These are phyloP conservation scores for Sphagnum fallax DNA, from an alignment of 228 moss, liverwort and hornwort species.

Conservation along the genomic window DNA sequence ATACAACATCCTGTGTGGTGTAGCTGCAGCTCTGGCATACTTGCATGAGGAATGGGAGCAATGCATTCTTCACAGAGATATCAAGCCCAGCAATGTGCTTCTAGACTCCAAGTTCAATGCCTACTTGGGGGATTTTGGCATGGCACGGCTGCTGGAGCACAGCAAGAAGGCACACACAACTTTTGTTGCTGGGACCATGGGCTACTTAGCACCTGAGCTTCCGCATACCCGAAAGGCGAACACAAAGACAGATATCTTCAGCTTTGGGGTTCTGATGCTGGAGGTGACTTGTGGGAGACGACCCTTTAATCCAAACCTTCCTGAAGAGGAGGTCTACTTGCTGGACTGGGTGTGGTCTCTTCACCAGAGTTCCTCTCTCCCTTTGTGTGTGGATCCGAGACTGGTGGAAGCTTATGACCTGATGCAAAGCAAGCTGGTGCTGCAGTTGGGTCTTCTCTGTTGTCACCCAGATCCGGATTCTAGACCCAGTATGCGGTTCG, in stretches of 20 bases:
- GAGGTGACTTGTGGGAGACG: constrained; percentile 15
- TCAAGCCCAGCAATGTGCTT: constrained; percentile 54
- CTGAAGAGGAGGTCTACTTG: constrained; percentile 1
- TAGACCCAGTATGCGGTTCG: constrained; percentile 18
- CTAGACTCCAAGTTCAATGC: constrained; percentile 32
- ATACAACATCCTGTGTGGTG: constrained; percentile 33
- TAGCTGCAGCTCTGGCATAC: constrained; percentile 40
- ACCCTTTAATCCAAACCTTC: neutral
- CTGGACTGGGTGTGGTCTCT: constrained; percentile 11
- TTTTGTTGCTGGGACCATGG: constrained; percentile 7
- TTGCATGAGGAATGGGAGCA: constrained; percentile 45
- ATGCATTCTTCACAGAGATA: constrained; percentile 43
- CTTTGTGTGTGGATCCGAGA: constrained; percentile 5
- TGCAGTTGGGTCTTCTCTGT: constrained; percentile 18
- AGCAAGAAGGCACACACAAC: constrained; percentile 11
- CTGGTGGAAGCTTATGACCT: constrained; percentile 11
- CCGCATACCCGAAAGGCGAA: constrained; percentile 13
- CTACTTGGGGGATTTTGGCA: constrained; percentile 49
- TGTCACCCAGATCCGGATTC: constrained; percentile 12
- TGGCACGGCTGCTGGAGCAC: constrained; percentile 25
- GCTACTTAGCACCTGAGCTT: constrained; percentile 22
- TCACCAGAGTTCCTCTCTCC: neutral
- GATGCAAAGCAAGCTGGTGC: constrained; percentile 6
- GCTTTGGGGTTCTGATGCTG: constrained; percentile 17
- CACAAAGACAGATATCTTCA: constrained; percentile 15